phyloP scores from a whole-genome alignment of 2,329 filamentous ascomycete genomes.

The Cryphonectria japonica region DNA sequence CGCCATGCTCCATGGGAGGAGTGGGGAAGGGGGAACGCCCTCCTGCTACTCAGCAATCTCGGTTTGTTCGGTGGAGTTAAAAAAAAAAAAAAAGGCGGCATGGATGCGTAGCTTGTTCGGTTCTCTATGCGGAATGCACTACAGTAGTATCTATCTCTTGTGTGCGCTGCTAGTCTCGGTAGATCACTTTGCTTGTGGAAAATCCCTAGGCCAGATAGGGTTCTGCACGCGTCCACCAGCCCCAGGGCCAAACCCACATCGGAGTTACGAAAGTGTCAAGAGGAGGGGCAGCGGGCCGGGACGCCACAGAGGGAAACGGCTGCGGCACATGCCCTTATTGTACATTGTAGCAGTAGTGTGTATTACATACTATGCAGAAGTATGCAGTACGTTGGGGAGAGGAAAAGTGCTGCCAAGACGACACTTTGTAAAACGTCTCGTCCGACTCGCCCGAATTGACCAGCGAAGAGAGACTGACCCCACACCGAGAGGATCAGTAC shows the following conservation, averaged over 20 bases:
- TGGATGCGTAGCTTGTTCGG: neutral
- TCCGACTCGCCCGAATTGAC: neutral
- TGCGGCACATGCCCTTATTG: neutral
- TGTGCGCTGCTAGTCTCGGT: neutral
- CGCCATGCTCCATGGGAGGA: neutral
- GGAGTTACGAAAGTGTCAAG: neutral
- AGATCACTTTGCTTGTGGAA: neutral
- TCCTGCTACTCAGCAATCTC: conserved; percentile 7
- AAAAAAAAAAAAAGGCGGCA: no score
- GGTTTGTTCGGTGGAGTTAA: neutral
- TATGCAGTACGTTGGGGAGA: neutral
- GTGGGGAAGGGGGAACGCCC: neutral
- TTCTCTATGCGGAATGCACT: neutral
- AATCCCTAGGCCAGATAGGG: neutral
- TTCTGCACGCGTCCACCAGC: neutral
- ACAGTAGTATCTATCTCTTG: neutral
- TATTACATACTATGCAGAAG: neutral
- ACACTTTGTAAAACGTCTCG: neutral
- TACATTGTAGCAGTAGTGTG: neutral
- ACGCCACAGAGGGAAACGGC: neutral
- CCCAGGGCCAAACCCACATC: neutral
- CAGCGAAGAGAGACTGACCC: neutral
- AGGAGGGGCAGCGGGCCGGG: neutral
- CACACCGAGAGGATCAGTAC: neutral
- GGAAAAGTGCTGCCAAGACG: neutral